These are phyloP conservation scores for Tylopilus vinaceipallidus DNA, from an alignment of 768 basidiomycete species.

Conservation along the genomic window DNA sequence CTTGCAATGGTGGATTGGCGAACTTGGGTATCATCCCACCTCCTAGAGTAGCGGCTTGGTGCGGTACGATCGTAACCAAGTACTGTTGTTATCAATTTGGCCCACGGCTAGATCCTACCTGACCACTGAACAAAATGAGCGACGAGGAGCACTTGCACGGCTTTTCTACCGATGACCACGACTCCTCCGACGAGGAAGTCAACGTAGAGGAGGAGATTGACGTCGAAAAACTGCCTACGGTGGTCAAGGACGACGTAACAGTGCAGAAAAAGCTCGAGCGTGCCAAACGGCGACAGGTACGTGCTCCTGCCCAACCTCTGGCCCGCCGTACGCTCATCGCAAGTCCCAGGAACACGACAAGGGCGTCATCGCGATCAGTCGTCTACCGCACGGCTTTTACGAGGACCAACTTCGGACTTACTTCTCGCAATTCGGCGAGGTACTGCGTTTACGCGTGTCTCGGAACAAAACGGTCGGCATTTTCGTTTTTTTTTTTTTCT, in stretches of 20 bases:
- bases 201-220: constrained; percentile 60
- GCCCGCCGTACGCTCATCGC: background rate
- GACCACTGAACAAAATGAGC: constrained; percentile 17
- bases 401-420: constrained; percentile 92
- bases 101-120: background rate
- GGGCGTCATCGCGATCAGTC: constrained; percentile 86
- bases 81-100: constrained; percentile 16
- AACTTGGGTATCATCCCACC: constrained; percentile 40
- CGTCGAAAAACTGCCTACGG: constrained; percentile 72
- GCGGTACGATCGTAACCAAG: background rate
- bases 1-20: constrained; percentile 42
- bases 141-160: constrained; percentile 58
- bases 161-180: constrained; percentile 74
- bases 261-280: constrained; percentile 66
- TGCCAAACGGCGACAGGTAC: constrained; percentile 65
- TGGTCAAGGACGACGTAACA: constrained; percentile 83
- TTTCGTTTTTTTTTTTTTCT: background rate
- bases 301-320: constrained; percentile 19
- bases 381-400: constrained; percentile 96
- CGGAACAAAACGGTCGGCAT: constrained; percentile 82
- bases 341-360: constrained; percentile 54
- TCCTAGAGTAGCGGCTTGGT: background rate
- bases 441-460: constrained; percentile 85
- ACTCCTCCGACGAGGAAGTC: constrained; percentile 78
- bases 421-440: constrained; percentile 91